Base-by-base conservation (phyloP, 2,329 filamentous ascomycete genomes). In the Ceratocystis lukuohia region DNA sequence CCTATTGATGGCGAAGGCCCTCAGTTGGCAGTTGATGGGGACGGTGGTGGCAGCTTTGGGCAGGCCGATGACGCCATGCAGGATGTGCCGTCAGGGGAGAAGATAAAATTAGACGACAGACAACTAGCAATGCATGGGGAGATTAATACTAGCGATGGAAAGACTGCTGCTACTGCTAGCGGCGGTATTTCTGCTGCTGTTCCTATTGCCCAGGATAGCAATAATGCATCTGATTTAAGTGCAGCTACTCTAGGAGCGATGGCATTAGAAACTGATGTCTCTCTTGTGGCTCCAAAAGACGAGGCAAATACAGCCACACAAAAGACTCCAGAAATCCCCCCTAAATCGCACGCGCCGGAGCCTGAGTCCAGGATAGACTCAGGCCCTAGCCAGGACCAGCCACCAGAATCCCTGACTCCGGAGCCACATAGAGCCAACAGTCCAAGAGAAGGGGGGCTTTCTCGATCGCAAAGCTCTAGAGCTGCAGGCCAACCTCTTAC, bases 351-450 rank as follows among this genome's bases (percentile, higher is more conserved):
- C 5, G 48, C 17, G 17, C 56, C 1, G 7, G 28, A 30, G 10
- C 59, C 66, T 30, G 62, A 64, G 37, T 61, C 65, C 15, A 2
- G 61, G 7, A 5, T 17, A 8, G 33, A 30, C 5, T 53, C 22
- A 10, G 12, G 7, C 28, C 10, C 45, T 37, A 25, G 46, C 28
- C 59, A 61, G 30, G 10, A 33, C 28, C 59, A 61, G 45, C 6
- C 46, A 5, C 30, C 48, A 25, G 44, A 12, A 4, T 48, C 22
- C 1, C 62, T 62, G 5, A 65, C 57, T 33, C 63, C 66, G 6
- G 63, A 68, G 33, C 25, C 63, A 7, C 62, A 15, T 5, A 61
- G 62, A 28, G 66, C 66, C 17, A 67, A 56, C 37, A 68, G 66
- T 44, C 66, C 66, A 2, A 64, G 63, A 10, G 63, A 65, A 22